Percentiles rank a stretch among this genome's conserved stretches.
These are phyloP conservation scores for Saturnispora diversa DNA, from an alignment of 805 yeast genomes.

Conservation along the genomic window DNA sequence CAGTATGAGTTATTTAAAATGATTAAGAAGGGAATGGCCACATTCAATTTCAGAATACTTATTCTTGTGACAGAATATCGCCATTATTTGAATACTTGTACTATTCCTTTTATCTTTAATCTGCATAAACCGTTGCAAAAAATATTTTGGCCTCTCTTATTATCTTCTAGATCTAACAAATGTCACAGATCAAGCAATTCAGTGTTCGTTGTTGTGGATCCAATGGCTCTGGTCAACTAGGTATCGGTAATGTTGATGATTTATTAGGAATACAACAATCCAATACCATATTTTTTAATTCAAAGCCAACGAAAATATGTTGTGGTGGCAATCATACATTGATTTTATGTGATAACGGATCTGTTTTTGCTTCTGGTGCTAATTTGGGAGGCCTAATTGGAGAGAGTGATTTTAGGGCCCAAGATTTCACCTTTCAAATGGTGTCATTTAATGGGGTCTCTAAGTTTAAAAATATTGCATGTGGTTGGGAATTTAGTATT, in stretches of 20 bases:
- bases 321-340: slow-evolving; percentile 89
- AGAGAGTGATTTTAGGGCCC: neutral
- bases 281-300: neutral
- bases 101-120: no score
- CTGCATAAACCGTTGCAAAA: no score
- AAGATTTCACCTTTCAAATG: neutral
- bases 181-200: slow-evolving; percentile 13
- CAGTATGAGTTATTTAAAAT: no score
- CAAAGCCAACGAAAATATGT: slow-evolving; percentile 31
- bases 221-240: slow-evolving; percentile 73
- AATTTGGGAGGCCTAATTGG: slow-evolving; percentile 8
- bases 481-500: slow-evolving; percentile 77
- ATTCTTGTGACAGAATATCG: no score
- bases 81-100: no score
- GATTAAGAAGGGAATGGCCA: no score
- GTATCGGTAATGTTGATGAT: slow-evolving; percentile 50
- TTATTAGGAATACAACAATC: slow-evolving; percentile 23
- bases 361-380: slow-evolving; percentile 47
- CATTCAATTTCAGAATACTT: no score
- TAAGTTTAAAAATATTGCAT: slow-evolving; percentile 41
- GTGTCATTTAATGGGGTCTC: slow-evolving; percentile 12
- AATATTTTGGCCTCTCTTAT: no score
- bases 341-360: slow-evolving; percentile 46
- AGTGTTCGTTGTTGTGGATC: slow-evolving; percentile 63
- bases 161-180: neutral